Conservation (phyloP, 441 rosid genomes). For the Croton setiger region DNA sequence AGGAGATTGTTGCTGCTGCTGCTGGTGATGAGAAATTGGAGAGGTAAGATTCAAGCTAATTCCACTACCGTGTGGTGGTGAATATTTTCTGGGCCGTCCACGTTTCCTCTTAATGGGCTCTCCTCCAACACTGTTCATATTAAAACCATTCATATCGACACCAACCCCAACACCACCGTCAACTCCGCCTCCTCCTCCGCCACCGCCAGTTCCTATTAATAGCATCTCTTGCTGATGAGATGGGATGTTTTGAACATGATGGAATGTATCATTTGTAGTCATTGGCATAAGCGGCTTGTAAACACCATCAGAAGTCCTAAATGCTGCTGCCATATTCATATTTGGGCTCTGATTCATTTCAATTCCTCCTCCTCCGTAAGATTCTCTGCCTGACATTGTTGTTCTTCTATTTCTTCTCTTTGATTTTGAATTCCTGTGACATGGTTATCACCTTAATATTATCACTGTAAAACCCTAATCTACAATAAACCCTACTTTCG, state of each 20-base stretch:
- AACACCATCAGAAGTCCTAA: not conserved
- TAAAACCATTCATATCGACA: not conserved
- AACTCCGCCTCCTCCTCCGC: not conserved
- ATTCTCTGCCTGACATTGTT: not conserved
- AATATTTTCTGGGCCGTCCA: constrained; percentile 13
- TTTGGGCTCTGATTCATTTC: not conserved
- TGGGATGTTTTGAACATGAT: not conserved
- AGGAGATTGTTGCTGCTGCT: not conserved
- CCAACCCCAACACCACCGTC: not conserved
- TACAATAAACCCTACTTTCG: not conserved
- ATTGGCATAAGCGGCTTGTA: constrained; percentile 9
- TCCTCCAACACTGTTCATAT: not conserved
- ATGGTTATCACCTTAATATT: not conserved
- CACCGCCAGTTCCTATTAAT: not conserved
- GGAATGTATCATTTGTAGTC: not conserved
- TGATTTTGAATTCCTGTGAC: not conserved
- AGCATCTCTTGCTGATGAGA: not conserved
- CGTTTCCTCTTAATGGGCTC: constrained; percentile 10
- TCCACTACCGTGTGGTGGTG: not conserved
- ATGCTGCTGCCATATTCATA: not conserved
- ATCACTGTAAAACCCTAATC: constrained; percentile 1
- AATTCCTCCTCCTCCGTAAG: constrained; percentile 5
- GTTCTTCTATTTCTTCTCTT: not conserved
- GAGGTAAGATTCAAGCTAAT: not conserved
- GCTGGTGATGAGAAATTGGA: not conserved